phyloP scores from a whole-genome alignment of 164 flowering plant species.

The Liriodendron chinense region DNA sequence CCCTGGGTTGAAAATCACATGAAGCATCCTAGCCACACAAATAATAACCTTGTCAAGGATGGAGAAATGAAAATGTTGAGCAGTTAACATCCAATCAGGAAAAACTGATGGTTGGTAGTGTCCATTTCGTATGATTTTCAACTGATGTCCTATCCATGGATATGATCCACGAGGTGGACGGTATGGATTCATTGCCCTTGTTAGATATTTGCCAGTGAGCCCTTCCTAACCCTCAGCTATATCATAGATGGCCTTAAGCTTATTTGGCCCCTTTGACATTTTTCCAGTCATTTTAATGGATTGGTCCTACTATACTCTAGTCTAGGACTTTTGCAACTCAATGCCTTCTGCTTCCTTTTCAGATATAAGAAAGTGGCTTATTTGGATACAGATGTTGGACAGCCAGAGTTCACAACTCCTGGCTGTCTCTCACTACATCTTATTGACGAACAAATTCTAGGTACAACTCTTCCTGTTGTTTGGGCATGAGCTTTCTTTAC shows the following conservation, averaged over 20 bases:
- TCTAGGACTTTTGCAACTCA: neutral
- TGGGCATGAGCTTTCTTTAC: neutral
- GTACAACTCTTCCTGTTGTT: conserved; percentile 26
- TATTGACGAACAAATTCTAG: conserved; percentile 58
- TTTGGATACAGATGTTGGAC: conserved; percentile 96
- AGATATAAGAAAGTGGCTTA: conserved; percentile 77
- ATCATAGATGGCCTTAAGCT: neutral
- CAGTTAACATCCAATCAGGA: too few species aligned
- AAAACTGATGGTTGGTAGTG: too few species aligned
- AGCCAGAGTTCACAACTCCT: conserved; percentile 91
- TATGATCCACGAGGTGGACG: neutral
- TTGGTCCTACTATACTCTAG: neutral
- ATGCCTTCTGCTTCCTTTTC: conserved; percentile 11
- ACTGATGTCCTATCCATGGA: too few species aligned
- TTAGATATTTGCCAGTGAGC: too few species aligned
- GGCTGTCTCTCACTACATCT: conserved; percentile 78
- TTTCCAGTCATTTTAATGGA: neutral
- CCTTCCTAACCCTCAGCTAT: neutral
- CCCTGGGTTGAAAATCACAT: too few species aligned
- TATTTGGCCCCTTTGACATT: neutral
- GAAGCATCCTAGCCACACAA: too few species aligned
- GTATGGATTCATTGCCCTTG: neutral
- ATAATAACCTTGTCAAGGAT: too few species aligned
- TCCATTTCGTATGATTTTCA: too few species aligned
- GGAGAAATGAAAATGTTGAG: too few species aligned